Base-by-base conservation (phyloP, 2,329 filamentous ascomycete genomes). In the Lanzia echinophila region DNA sequence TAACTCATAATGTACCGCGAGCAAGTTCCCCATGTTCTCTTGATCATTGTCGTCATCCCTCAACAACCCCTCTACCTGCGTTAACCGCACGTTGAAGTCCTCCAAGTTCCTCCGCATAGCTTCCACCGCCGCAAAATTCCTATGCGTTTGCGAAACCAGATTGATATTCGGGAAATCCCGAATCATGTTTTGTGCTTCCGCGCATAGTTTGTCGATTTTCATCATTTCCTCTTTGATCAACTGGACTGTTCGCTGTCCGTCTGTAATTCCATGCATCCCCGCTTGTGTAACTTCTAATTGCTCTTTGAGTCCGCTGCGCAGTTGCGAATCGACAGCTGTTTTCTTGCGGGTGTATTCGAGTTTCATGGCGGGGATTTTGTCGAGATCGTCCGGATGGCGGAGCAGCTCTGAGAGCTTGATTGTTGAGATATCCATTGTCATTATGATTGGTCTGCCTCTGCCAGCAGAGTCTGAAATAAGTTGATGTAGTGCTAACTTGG, bases 191-290 rank as follows among this genome's bases (percentile, higher is more conserved):
- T 97, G 92, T 52, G 91, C 91, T 72, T 99, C 95, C 59, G 91
- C 90, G 74, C 94, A 99, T 60, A 99, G 82, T 73, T 89, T 90
- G 75, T 99, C 94, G 66, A 99, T 97, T 73, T 92, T 95, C 78
- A 95, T 90, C 83, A 99, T 94, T 75, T 99, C 94, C 62, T 97
- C 92, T 71, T 95, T 96, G 73, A 96, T 96, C 64, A 87, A 82
- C 68, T 89, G 87, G 34, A 99, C 88, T 57, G 89, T 89, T 70
- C 91, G 88, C 72, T 97, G 91, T 54, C 91, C 91, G 68, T 96
- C 90, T 43, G 82, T 83, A 60, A 99, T 85, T 58, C 88, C 88
- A 60, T 76, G 86, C 84, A 99, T 96, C 69, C 94, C 94, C 62
- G 87, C 82, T 73, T 97, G 92, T 11, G 94, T 96, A 52, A 91